Conservation (phyloP, 495 filamentous ascomycete species). For the Podospora pseudocomata region DNA sequence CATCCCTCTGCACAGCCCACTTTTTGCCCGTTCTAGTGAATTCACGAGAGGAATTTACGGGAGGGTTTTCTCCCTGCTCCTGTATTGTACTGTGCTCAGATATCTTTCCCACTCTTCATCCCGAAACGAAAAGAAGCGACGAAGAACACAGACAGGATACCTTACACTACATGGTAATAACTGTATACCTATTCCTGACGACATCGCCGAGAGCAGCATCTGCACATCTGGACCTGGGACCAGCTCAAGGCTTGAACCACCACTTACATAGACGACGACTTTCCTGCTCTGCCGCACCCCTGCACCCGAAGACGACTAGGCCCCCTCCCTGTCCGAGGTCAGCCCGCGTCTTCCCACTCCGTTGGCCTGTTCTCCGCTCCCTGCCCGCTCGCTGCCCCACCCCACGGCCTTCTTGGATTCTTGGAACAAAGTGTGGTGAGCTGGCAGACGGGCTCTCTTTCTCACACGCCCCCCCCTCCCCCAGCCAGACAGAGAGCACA, state of each 20-base stretch:
- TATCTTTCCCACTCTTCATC: no score
- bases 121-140: no score
- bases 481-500: not conserved
- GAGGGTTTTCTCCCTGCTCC: not conserved
- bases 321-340: conserved; percentile 32
- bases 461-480: conserved; percentile 13
- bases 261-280: conserved; percentile 19
- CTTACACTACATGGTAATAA: no score
- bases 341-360: conserved; percentile 26
- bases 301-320: conserved; percentile 22
- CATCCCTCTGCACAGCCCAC: not conserved
- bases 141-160: no score
- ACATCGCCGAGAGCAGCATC: conserved; percentile 27
- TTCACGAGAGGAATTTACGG: not conserved
- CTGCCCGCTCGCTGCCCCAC: conserved; percentile 27
- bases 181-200: conserved; percentile 25
- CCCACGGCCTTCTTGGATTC: conserved; percentile 28
- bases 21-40: not conserved
- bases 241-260: conserved; percentile 8
- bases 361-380: conserved; percentile 20
- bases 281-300: conserved; percentile 20
- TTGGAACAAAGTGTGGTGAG: conserved; percentile 36
- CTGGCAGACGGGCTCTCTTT: conserved; percentile 22
- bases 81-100: no score
- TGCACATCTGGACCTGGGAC: not conserved